Percentiles rank a stretch among this genome's conserved stretches.
These are phyloP conservation scores for Psilocybe azurescens DNA, from an alignment of 768 basidiomycete species.

Conservation along the genomic window DNA sequence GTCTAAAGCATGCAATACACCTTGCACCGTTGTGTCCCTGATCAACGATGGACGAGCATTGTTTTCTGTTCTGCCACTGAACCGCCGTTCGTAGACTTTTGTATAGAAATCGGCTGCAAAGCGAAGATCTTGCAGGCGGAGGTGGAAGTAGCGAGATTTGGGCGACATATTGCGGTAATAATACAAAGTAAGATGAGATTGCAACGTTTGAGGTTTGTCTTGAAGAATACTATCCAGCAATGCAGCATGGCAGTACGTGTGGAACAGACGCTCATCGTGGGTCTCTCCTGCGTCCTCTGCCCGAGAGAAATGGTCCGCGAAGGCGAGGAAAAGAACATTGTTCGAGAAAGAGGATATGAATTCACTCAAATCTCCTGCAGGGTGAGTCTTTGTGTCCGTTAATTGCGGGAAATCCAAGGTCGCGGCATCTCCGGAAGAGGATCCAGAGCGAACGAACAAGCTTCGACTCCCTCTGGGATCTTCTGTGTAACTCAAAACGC, in stretches of 20 bases:
- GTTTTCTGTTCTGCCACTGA: constrained; percentile 74
- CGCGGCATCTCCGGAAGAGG: constrained; percentile 83
- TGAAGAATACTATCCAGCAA: constrained; percentile 89
- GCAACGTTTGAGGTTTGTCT: constrained; percentile 83
- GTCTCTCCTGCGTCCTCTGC: constrained; percentile 60
- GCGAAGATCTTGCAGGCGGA: constrained; percentile 74
- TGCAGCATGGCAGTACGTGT: constrained; percentile 75
- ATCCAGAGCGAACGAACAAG: constrained; percentile 87
- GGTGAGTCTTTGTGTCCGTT: constrained; percentile 67
- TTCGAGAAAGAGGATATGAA: constrained; percentile 91
- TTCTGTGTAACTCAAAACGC: constrained; percentile 94
- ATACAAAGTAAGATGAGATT: constrained; percentile 76
- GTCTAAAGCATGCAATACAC: constrained; percentile 68
- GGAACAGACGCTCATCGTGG: constrained; percentile 63
- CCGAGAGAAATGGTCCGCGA: constrained; percentile 79
- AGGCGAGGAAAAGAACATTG: constrained; percentile 77
- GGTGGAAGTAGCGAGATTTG: constrained; percentile 62
- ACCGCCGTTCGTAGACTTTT: constrained; percentile 74
- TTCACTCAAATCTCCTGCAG: constrained; percentile 76
- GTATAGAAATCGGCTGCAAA: constrained; percentile 80
- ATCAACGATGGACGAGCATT: constrained; percentile 71
- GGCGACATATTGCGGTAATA: constrained; percentile 68
- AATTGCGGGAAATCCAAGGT: constrained; percentile 85
- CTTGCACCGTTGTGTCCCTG: constrained; percentile 73
- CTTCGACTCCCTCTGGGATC: constrained; percentile 94